Base-by-base conservation (phyloP, 805 yeast genomes). In the Ogataea pignaliae region DNA sequence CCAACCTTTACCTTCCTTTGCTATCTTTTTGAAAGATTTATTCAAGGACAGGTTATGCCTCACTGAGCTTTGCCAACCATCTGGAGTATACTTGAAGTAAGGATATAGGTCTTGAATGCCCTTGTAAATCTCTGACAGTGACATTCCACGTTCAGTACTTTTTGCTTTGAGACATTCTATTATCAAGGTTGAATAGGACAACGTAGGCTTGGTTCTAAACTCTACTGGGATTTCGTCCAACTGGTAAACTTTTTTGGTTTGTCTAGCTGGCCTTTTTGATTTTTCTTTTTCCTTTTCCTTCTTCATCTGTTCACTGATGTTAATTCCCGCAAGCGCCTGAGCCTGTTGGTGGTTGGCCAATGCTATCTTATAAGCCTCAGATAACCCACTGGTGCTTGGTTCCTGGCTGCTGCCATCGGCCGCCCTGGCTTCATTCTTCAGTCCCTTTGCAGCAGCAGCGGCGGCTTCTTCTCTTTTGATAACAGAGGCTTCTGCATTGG, bases 11-110 rank as follows among this genome's bases (percentile, higher is more conserved):
- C 95, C 93, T 54, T 86, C 93, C 47, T 85, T 83, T 33, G 88
- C 80, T 13, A 85, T 83, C 57, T 85, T 85, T 42, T 79, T 73
- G 68, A 91, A 93, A 7, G 91, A 82, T 65, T 88, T 88, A 65
- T 89, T 89, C 52, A 88, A 72, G 17, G 91, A 84, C 34, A 93
- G 71, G 56, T 89, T 90, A 66, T 93, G 99, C 41, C 95, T 77
- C 15, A 93, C 95, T 0, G 95, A 81, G 58, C 87, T 84, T 67
- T 93, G 99, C 99, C 99, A 93, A 3, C 98, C 98, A 63, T 89
- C 96, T 0, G 95, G 91, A 56, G 97, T 90, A 65, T 88, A 91
- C 55, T 83, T 78, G 66, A 88, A 93, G 68, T 87, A 93, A 2
- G 98, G 98, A 64, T 85, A 91, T 11, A 86, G 64, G 36, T 87